A percentile compares a stretch with the other conserved stretches of the same genome.
Conservation (phyloP, 1,139 yeast genomes). For the Pneumocystis sp. region DNA sequence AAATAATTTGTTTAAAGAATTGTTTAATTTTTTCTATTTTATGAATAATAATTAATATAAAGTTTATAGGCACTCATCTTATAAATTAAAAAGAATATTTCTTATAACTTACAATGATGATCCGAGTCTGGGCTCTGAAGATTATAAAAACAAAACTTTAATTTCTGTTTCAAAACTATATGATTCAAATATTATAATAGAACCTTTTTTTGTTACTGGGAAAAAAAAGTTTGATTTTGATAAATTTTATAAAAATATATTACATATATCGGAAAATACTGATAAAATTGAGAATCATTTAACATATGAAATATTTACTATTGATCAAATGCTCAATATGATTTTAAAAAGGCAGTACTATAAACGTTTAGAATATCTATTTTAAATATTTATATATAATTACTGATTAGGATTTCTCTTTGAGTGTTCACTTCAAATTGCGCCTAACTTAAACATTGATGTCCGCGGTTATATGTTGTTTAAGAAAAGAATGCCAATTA, state of each 20-base stretch:
- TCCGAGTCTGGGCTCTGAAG: constrained; percentile 30
- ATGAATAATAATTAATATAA: background rate
- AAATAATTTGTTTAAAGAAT: background rate
- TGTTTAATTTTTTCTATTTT: background rate
- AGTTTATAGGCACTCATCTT: background rate
- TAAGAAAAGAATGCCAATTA: constrained; percentile 37
- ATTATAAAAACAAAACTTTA: constrained; percentile 33
- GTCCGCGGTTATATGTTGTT: constrained; percentile 59
- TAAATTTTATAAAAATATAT: constrained; percentile 18
- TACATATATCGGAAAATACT: constrained; percentile 9
- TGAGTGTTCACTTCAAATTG: constrained; percentile 40
- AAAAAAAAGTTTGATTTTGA: constrained; percentile 33
- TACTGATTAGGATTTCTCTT: constrained; percentile 53
- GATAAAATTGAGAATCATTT: constrained; percentile 22
- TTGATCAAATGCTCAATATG: background rate
- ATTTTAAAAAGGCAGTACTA: constrained; percentile 7
- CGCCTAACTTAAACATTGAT: constrained; percentile 43
- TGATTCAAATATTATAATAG: constrained; percentile 36
- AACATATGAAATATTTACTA: background rate
- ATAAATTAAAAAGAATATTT: constrained; percentile 27
- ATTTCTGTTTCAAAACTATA: constrained; percentile 47
- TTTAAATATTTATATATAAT: constrained; percentile 39
- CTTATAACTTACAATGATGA: constrained; percentile 47
- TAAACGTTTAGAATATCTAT: constrained; percentile 27
- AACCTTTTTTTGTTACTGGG: constrained; percentile 45